A percentile compares a stretch with the other conserved stretches of the same genome.
Evolutionary conservation across 768 basidiomycete genomes (phyloP).

Genomic region (Lactarius hengduanensis): DNA sequence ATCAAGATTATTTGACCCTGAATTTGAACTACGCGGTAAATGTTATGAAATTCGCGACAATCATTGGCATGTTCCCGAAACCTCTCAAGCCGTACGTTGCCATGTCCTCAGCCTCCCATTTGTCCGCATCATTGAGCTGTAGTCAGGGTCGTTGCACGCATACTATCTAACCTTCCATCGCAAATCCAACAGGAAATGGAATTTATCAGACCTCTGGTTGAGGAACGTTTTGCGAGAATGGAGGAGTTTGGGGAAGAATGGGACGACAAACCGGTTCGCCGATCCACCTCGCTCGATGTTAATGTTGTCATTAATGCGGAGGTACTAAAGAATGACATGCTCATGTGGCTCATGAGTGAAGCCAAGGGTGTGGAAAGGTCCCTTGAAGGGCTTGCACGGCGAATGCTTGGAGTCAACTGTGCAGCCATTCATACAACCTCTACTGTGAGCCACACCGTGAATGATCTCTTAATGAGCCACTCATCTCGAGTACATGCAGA

Average conservation of each 20-base stretch:
- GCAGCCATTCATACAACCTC: conserved; percentile 39
- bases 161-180: conserved; percentile 8
- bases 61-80: background rate
- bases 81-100: background rate
- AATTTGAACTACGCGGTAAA: background rate
- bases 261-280: conserved; percentile 16
- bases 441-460: conserved; percentile 30
- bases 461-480: too few species aligned
- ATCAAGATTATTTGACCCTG: background rate
- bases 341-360: conserved; percentile 43
- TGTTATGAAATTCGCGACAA: background rate
- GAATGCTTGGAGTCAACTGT: conserved; percentile 42
- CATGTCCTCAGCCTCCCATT: background rate
- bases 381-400: conserved; percentile 33
- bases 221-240: conserved; percentile 5
- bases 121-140: background rate
- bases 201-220: conserved; percentile 9
- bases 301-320: conserved; percentile 8
- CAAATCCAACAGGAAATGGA: background rate
- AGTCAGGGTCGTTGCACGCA: background rate
- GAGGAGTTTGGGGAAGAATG: conserved; percentile 6
- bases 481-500: conserved; percentile 5
- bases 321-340: conserved; percentile 38
- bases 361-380: conserved; percentile 34
- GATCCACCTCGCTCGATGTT: background rate